Percentiles rank a stretch among this genome's conserved stretches.
Conservation (phyloP, 2,329 filamentous ascomycete genomes). For the Fusarium proliferatum region DNA sequence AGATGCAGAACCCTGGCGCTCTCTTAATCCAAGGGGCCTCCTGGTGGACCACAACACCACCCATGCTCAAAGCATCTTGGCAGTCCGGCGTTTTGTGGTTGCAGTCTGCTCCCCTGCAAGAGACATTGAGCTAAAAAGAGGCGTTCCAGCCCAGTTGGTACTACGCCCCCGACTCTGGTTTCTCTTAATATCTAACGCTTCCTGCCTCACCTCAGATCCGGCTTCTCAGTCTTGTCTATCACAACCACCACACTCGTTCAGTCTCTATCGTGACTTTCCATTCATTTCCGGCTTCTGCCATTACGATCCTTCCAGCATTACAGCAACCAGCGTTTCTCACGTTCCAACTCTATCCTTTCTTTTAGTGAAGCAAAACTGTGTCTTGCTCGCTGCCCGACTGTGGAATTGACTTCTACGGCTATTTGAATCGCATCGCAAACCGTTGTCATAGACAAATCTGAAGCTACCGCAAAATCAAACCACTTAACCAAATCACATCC, state of each 20-base stretch:
- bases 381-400: constrained; percentile 43
- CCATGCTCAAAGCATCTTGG: constrained; percentile 37
- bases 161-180: constrained; percentile 37
- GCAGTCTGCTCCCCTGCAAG: constrained; percentile 36
- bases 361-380: constrained; percentile 48
- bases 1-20: constrained; percentile 15
- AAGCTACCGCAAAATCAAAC: constrained; percentile 27
- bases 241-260: constrained; percentile 39
- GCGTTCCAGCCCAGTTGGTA: constrained; percentile 36
- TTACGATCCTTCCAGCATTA: constrained; percentile 46
- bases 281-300: constrained; percentile 45
- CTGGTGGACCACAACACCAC: constrained; percentile 35
- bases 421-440: constrained; percentile 32
- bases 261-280: constrained; percentile 46
- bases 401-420: constrained; percentile 50
- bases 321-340: constrained; percentile 36
- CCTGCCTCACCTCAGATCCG: constrained; percentile 35
- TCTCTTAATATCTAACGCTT: constrained; percentile 46
- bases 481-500: constrained; percentile 21
- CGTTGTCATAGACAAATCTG: constrained; percentile 42
- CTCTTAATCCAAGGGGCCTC: constrained; percentile 39
- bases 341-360: constrained; percentile 40
- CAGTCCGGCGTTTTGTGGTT: constrained; percentile 46
- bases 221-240: constrained; percentile 39
- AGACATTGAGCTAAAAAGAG: constrained; percentile 39